phyloP scores from a whole-genome alignment of 2,329 filamentous ascomycete species.

The Scytalidium lignicola region DNA sequence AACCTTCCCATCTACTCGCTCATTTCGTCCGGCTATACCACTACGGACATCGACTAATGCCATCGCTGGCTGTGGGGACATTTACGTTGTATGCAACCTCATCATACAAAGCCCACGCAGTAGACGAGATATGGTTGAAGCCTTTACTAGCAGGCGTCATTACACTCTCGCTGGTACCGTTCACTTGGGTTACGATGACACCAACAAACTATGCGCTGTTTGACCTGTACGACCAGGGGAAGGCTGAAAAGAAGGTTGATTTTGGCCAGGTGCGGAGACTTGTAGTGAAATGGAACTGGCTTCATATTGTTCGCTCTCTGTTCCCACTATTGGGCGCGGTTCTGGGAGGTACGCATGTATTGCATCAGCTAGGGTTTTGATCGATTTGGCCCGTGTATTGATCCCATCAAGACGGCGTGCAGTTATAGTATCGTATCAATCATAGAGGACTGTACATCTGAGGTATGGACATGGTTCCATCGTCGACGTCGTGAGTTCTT shows the following conservation, averaged over 20 bases:
- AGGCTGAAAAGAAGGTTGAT: not conserved
- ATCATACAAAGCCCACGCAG: not conserved
- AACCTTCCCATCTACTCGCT: slow-evolving; percentile 20
- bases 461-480: too few species aligned
- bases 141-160: slow-evolving; percentile 3
- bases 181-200: slow-evolving; percentile 31
- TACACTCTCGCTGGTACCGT: slow-evolving; percentile 28
- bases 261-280: slow-evolving; percentile 13
- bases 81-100: slow-evolving; percentile 21
- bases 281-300: slow-evolving; percentile 22
- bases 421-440: too few species aligned
- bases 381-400: too few species aligned
- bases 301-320: slow-evolving; percentile 22
- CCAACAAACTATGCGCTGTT: slow-evolving; percentile 30
- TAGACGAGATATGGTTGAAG: slow-evolving; percentile 7
- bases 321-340: slow-evolving; percentile 17
- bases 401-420: too few species aligned
- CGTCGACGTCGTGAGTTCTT: too few species aligned
- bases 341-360: slow-evolving; percentile 8
- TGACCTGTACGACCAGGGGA: slow-evolving; percentile 8
- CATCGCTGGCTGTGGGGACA: slow-evolving; percentile 24
- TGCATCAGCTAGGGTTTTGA: too few species aligned
- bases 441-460: too few species aligned
- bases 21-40: slow-evolving; percentile 31
- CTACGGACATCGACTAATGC: slow-evolving; percentile 27